Conservation (phyloP, 805 yeast species). For the Cyberlindnera xylosilytica region DNA sequence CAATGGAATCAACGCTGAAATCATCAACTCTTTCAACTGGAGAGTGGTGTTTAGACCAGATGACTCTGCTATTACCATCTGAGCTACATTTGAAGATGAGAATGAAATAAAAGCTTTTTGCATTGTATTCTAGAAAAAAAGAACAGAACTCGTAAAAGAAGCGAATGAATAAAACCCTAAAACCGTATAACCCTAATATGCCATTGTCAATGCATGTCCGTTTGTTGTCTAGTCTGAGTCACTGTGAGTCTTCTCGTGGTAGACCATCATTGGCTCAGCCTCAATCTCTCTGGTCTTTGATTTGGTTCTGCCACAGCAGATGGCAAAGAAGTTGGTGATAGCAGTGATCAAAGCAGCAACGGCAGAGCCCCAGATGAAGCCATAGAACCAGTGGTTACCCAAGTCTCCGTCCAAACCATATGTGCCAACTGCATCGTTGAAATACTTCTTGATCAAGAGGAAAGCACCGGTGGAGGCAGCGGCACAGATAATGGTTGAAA, state of each 20-base stretch:
- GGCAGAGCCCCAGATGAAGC: constrained; percentile 61
- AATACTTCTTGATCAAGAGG: constrained; percentile 42
- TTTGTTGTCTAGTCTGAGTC: neutral
- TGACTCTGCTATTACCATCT: constrained; percentile 36
- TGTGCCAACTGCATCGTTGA: constrained; percentile 44
- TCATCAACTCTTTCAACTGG: constrained; percentile 61
- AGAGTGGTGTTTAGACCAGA: constrained; percentile 63
- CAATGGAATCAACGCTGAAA: constrained; percentile 38
- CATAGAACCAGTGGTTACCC: constrained; percentile 47
- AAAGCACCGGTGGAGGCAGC: constrained; percentile 66
- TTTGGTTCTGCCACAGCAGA: constrained; percentile 39
- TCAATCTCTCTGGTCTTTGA: neutral
- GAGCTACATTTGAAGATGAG: neutral
- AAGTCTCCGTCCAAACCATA: constrained; percentile 57
- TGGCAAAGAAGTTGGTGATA: constrained; percentile 31
- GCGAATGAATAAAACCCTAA: too few species aligned
- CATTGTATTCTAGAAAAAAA: too few species aligned
- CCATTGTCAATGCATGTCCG: too few species aligned
- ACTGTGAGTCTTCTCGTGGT: constrained; percentile 15
- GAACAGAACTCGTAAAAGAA: too few species aligned
- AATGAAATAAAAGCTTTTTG: neutral
- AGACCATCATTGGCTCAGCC: constrained; percentile 21
- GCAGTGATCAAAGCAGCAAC: constrained; percentile 42
- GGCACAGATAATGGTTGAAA: constrained; percentile 40
- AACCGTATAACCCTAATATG: too few species aligned